Evolutionary conservation across 1,139 yeast species (phyloP), one percentile per base, ranked within the genome.

Genomic region (Nematodospora anomalae): DNA sequence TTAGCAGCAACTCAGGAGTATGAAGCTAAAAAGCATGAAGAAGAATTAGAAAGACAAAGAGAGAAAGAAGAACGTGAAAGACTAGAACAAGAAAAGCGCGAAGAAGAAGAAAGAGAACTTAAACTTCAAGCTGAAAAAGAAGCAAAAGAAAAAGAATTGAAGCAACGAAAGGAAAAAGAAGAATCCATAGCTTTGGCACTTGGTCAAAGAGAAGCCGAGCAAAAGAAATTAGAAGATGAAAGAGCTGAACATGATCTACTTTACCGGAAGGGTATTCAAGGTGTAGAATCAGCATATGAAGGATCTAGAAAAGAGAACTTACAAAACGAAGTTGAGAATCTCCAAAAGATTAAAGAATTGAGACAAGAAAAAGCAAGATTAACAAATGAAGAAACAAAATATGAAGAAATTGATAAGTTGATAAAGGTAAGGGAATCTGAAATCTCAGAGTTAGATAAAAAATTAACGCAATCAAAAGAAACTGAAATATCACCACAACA

Each of bases 1-100:
- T 53, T 66, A 15, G 74, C 69, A 47, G 79, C 76, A 26, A 62
- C 64, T 30, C 66, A 71, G 46, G 77, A 68, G 29, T 76, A 70
- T 38, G 79, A 71, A 45, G 69, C 74, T 36, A 61, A 64, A 45
- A 64, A 61, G 47, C 51, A 67, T 24, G 65, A 71, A 47, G 76
- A 68, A 41, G 79, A 74, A 48, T 60, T 74, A 38, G 76, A 71
- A 44, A 62, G 61, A 46, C 44, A 53, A 50, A 60, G 70, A 49
- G 40, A 60, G 32, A 64, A 57, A 40, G 58, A 63, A 49, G 64
- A 64, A 46, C 60, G 55, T 31, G 71, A 60, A 42, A 58, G 59
- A 35, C 49, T 49, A 41, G 53, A 55, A 41, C 47, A 46, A 37
- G 54, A 60, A 36, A 65, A 67, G 42, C 61, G 58, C 41, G 62